Evolutionary conservation across 2,329 filamentous ascomycete species (phyloP).

Genomic region (Phialophora verrucosa): DNA sequence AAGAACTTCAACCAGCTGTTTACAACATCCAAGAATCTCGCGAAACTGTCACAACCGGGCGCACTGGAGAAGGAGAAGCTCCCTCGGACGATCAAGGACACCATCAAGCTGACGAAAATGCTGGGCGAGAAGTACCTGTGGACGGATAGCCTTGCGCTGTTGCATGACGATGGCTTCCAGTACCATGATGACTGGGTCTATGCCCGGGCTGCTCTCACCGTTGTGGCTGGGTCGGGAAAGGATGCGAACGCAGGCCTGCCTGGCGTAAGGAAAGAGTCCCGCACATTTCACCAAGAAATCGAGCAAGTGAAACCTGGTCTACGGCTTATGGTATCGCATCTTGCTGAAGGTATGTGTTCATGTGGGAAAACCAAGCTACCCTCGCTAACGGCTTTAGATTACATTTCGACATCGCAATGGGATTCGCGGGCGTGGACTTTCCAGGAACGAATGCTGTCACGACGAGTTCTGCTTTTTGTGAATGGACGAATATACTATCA

Average conservation of each 20-base stretch:
- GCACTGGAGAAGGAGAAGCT: slow-evolving; percentile 38
- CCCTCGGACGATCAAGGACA: slow-evolving; percentile 40
- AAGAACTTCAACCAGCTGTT: slow-evolving; percentile 40
- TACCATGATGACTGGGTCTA: slow-evolving; percentile 42
- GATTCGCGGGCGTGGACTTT: slow-evolving; percentile 50
- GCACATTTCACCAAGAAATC: slow-evolving; percentile 39
- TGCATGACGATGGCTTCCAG: slow-evolving; percentile 40
- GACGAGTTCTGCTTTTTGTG: slow-evolving; percentile 47
- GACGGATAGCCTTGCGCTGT: slow-evolving; percentile 40
- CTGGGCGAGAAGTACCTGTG: slow-evolving; percentile 39
- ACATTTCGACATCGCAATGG: slow-evolving; percentile 44
- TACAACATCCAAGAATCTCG: slow-evolving; percentile 37
- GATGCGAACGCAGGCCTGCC: slow-evolving; percentile 41
- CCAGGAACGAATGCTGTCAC: slow-evolving; percentile 48
- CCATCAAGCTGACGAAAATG: slow-evolving; percentile 39
- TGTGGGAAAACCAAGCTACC: not conserved
- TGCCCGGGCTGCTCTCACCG: slow-evolving; percentile 35
- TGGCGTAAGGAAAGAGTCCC: slow-evolving; percentile 39
- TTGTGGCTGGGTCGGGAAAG: slow-evolving; percentile 38
- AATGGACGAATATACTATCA: slow-evolving; percentile 41
- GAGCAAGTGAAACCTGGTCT: slow-evolving; percentile 38
- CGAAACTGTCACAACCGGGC: slow-evolving; percentile 36
- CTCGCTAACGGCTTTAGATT: slow-evolving; percentile 30
- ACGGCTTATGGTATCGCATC: slow-evolving; percentile 40
- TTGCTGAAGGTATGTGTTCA: slow-evolving; percentile 35